Evolutionary conservation across 495 filamentous ascomycete species (phyloP).

Genomic region (Aspergillus campestris): DNA sequence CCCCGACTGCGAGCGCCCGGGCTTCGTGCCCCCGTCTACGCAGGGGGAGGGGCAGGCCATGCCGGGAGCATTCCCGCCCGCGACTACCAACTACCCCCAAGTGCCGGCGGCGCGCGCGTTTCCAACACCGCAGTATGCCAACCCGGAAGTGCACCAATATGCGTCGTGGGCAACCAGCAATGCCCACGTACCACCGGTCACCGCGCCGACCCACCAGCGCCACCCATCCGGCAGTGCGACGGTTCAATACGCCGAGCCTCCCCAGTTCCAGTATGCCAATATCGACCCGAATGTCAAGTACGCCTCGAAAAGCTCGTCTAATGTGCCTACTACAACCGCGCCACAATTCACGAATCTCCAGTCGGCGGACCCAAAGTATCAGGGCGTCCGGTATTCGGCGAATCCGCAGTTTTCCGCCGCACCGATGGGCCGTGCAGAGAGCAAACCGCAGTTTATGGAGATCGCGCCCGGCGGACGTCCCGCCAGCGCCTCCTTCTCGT

Average conservation of each 20-base stretch:
- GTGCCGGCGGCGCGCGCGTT: constrained; percentile 15
- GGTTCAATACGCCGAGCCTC: constrained; percentile 25
- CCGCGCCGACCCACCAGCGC: constrained; percentile 16
- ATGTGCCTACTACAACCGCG: constrained; percentile 14
- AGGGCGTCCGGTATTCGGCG: constrained; percentile 7
- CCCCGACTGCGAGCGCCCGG: constrained; percentile 33
- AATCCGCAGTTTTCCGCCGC: constrained; percentile 12
- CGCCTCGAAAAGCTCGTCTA: constrained; percentile 28
- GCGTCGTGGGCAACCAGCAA: constrained; percentile 12
- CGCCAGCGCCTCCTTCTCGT: constrained; percentile 33
- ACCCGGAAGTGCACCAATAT: constrained; percentile 12
- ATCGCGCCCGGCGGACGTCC: constrained; percentile 32
- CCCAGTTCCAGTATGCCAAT: constrained; percentile 35
- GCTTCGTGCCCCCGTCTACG: constrained; percentile 32
- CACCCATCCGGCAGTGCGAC: constrained; percentile 19
- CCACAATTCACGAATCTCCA: constrained; percentile 16
- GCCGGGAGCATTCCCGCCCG: constrained; percentile 33
- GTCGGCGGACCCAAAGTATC: constrained; percentile 11
- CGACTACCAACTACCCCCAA: constrained; percentile 13
- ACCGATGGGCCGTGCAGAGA: constrained; percentile 7
- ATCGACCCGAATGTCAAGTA: constrained; percentile 38
- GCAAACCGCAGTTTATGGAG: constrained; percentile 34
- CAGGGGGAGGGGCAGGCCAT: constrained; percentile 21
- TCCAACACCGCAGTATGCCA: constrained; percentile 21
- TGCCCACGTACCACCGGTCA: constrained; percentile 5